Base-by-base conservation (phyloP, 2,329 filamentous ascomycete genomes). In the Colletotrichum abscissum region DNA sequence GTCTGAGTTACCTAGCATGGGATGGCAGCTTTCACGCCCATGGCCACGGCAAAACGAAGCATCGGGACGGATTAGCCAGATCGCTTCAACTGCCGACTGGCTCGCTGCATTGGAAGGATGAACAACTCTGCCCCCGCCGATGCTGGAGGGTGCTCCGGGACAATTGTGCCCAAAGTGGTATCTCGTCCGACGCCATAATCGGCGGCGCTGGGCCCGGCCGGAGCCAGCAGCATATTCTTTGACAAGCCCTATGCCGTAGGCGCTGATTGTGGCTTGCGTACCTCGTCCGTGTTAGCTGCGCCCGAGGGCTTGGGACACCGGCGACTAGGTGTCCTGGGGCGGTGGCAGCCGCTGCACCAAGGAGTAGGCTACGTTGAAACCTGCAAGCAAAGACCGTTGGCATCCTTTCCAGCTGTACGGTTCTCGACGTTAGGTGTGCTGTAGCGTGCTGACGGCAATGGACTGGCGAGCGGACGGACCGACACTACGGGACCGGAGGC, bases 261-360 rank as follows among this genome's bases (percentile, higher is more conserved):
- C 28, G n/a, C 9, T 52, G 60, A 42, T 49, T 52, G 63, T 55
- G 52, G 63, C 56, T 38, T 65, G 22, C 54, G 24, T 49, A 24
- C 68, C 49, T 35, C 28, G 64, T 67, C 12, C 14, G 30, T 19
- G 35, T 46, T 67, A 60, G 68, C 63, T 71, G 63, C 56, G 56
- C 68, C 68, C 63, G 56, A 71, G 33, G 56, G 63, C 55, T 60
- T 67, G 68, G 68, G 60, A 70, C 63, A 67, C 55, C 63, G 63
- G 68, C 55, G 63, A 67, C 46, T 67, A 67, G 42, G 26, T 71
- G 7, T 33, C 67, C 16, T 42, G 19, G 35, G 55, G 57, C 22
- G 38, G 60, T 30, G 67, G 63, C 55, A 66, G 67, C 54, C 67
- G 55, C 42, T 9, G 35, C 42, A 46, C 62, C 66, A 67, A 52